Percentiles rank a stretch among this genome's conserved stretches.
phyloP scores from a whole-genome alignment of 768 basidiomycete species.

The Podaxis sp. region DNA sequence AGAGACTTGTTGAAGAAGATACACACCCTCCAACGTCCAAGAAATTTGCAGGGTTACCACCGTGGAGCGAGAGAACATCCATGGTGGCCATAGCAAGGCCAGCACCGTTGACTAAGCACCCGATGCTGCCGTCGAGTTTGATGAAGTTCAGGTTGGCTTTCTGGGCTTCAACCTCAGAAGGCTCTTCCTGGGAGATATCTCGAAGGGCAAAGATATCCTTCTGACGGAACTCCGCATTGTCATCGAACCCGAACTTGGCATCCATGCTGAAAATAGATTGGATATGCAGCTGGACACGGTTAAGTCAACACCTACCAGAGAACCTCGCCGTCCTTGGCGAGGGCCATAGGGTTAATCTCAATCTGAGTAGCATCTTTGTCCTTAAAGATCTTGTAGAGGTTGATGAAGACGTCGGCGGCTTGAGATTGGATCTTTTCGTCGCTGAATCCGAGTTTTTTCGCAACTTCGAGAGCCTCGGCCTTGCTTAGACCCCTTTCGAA shows the following conservation, averaged over 20 bases:
- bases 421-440: conserved; percentile 65
- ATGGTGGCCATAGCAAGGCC: conserved; percentile 99
- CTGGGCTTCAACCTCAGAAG: conserved; percentile 97
- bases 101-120: conserved; percentile 97
- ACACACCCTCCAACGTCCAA: conserved; percentile 92
- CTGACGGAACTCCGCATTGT: conserved; percentile 98
- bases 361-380: conserved; percentile 99
- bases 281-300: conserved; percentile 1
- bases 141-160: conserved; percentile 97
- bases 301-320: conserved; percentile 65
- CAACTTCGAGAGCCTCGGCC: conserved; percentile 67
- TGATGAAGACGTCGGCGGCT: conserved; percentile 90
- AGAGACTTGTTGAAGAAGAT: background rate
- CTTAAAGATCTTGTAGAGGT: conserved; percentile 95
- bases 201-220: conserved; percentile 83
- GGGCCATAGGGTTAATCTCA: conserved; percentile 97
- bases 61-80: conserved; percentile 97
- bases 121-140: conserved; percentile 96
- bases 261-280: conserved; percentile 72
- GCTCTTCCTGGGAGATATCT: conserved; percentile 92
- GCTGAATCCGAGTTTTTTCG: conserved; percentile 89
- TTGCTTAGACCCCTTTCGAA: conserved; percentile 78
- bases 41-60: conserved; percentile 98
- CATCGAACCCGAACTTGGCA: conserved; percentile 99
- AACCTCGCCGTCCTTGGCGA: conserved; percentile 86